These are phyloP conservation scores for Phylloporus sp. DNA, from an alignment of 1,284 basidiomycete species.

Conservation along the genomic window DNA sequence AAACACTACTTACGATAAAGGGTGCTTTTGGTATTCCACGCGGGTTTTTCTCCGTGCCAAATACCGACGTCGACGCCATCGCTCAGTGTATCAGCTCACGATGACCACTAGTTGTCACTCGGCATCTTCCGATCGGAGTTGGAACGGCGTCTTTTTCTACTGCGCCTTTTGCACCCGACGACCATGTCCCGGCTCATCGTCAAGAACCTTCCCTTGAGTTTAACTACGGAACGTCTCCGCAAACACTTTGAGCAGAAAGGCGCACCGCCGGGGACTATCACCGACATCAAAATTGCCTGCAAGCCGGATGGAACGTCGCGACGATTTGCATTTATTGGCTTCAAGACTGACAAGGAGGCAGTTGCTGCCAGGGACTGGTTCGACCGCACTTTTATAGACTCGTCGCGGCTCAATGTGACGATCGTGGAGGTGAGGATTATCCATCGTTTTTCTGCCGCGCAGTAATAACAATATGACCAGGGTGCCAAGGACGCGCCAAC, in stretches of 20 bases:
- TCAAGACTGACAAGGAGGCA: conserved; percentile 82
- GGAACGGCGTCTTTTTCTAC: not conserved
- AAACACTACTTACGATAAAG: conserved; percentile 77
- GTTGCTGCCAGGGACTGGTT: conserved; percentile 82
- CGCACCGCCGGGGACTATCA: conserved; percentile 74
- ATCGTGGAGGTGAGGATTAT: conserved; percentile 67
- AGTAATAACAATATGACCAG: conserved; percentile 38
- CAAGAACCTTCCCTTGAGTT: conserved; percentile 83
- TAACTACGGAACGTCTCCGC: conserved; percentile 69
- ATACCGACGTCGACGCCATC: conserved; percentile 47
- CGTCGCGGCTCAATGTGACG: conserved; percentile 76
- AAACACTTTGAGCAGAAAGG: conserved; percentile 70
- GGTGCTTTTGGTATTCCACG: conserved; percentile 94
- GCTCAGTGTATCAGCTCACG: not conserved
- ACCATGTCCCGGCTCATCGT: conserved; percentile 90
- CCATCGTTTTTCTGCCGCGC: not conserved
- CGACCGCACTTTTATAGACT: conserved; percentile 81
- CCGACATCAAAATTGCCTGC: conserved; percentile 85
- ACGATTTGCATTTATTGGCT: conserved; percentile 93
- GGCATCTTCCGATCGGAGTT: conserved; percentile 36
- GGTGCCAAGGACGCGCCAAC: conserved; percentile 67
- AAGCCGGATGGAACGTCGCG: conserved; percentile 82
- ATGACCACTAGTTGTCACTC: not conserved
- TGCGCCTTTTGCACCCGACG: not conserved
- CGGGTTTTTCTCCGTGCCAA: conserved; percentile 74